These are phyloP conservation scores for Arthroderma sp. DNA, from an alignment of 2,329 filamentous ascomycete species.

Conservation along the genomic window DNA sequence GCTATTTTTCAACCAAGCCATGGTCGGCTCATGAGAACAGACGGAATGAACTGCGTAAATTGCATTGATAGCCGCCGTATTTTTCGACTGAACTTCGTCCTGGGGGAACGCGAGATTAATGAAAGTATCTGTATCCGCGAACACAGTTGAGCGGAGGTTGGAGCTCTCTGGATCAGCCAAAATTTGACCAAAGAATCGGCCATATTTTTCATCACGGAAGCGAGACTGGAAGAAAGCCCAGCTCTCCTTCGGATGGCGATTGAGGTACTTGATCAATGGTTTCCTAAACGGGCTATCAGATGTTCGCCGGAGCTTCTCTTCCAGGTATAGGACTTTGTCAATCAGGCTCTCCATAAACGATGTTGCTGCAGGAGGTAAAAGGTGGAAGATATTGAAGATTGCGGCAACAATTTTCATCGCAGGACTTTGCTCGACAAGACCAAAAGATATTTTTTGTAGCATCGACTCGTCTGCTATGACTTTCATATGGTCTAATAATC, in stretches of 20 bases:
- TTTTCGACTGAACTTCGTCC: slow-evolving; percentile 53
- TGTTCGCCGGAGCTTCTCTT: slow-evolving; percentile 71
- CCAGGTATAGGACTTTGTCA: slow-evolving; percentile 77
- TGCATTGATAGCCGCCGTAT: slow-evolving; percentile 71
- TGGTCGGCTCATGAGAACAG: slow-evolving; percentile 50
- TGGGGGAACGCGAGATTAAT: slow-evolving; percentile 51
- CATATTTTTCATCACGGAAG: slow-evolving; percentile 73
- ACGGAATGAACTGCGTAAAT: slow-evolving; percentile 76
- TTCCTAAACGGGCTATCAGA: slow-evolving; percentile 82
- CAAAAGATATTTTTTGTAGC: slow-evolving; percentile 85
- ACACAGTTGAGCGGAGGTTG: slow-evolving; percentile 60
- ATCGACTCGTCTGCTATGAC: slow-evolving; percentile 68
- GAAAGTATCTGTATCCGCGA: slow-evolving; percentile 59
- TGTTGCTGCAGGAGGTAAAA: slow-evolving; percentile 81
- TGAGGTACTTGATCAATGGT: slow-evolving; percentile 84
- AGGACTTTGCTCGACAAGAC: slow-evolving; percentile 79
- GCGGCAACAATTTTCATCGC: slow-evolving; percentile 92
- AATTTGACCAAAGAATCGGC: slow-evolving; percentile 81
- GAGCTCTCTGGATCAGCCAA: slow-evolving; percentile 62
- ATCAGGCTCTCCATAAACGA: slow-evolving; percentile 84
- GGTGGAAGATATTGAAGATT: slow-evolving; percentile 91
- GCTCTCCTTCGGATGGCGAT: slow-evolving; percentile 79
- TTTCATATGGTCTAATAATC: slow-evolving; percentile 88
- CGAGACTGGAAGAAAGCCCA: slow-evolving; percentile 68
- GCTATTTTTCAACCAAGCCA: slow-evolving; percentile 51